Evolutionary conservation across 768 basidiomycete species (phyloP), one percentile per base, ranked within the genome.

Genomic region (Pleurotus sapidus): DNA sequence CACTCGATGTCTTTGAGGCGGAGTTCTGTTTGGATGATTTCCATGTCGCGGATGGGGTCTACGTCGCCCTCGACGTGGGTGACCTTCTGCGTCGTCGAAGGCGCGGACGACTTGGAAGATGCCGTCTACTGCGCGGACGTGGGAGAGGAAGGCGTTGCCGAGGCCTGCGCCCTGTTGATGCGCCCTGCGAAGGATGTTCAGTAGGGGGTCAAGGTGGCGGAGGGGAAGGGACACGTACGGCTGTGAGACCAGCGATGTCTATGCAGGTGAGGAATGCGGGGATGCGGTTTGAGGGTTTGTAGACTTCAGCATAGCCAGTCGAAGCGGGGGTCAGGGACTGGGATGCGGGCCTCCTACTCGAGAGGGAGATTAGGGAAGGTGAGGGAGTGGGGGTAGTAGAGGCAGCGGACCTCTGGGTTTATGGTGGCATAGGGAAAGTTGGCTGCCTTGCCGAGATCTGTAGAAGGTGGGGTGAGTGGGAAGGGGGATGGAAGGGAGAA

Each of bases 41-140:
- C 86, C 95, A 98, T 98, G 74, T 99, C 97, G 58, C 97, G 89
- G 39, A 91, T 61, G 9, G 97, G 97, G 72, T 98, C 82, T 57
- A 99, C 95, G 64, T 98, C 97, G 45, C 97, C 97, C 74, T 98
- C 97, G 60, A 98, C 96, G 72, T 99, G 97, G 63, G 90, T 98
- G 69, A 99, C 95, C 95, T 65, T 99, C 97, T n/a, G 95, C 89
- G 66, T 99, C 97, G 67, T 98, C 97, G 69, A 99, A 99, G 4
- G 96, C 95, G 51, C 97, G 91, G 57, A 98, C 87, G 60, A 98
- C 88, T 70, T 98, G 97, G 81, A 98, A 99, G 67, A 99, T 99
- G 65, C 97, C 97, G 69, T 99, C 97, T 59, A 98, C 96, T 8
- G 97, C 93, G 57, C 97, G 90, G 43, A 99, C 95, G 70, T 98